Evolutionary conservation across 768 basidiomycete species (phyloP), one percentile per base, ranked within the genome.

Genomic region (Austroboletus festivus): DNA sequence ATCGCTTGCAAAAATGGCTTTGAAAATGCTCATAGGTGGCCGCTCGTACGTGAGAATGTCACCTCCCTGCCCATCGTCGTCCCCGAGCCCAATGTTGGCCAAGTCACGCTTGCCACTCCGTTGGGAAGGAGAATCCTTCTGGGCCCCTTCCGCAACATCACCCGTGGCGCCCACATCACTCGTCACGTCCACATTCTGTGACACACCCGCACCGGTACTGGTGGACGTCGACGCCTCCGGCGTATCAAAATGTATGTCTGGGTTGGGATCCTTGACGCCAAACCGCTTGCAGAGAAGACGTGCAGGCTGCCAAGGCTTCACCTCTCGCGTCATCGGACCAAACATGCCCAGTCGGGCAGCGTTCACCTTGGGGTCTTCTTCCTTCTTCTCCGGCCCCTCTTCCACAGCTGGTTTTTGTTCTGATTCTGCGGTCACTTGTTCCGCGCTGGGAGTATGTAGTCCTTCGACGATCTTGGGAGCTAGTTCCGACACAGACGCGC

Each of bases 1-100:
- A 51, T 92, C 91, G 68, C 89, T 93, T 11, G 93, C 94, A 64
- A 99, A 99, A 51, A 99, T 97, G 3, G 95, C 93, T 64, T 95
- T 96, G 76, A 98, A 99, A 38, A 98, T 82, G 60, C 93, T 88
- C 78, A 93, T 89, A 6, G 83, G 73, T 2, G 96, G 95, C 33
- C 88, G 79, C 57, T 89, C 75, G 65, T 97, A 94, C 0, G 89
- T 93, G 54, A 97, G 73, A 6, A 83, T 93, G 60, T 94, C 93
- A 31, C 78, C 70, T 0, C 93, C 94, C 63, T 96, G 94, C 23
- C 77, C 79, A 35, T 93, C 92, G 60, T 97, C 93, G 43, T 96
- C 93, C 20, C 93, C 95, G 38, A 96, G 68, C 0, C 94, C 94
- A 42, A 98, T 77, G 61, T 93, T 93, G 5, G 79, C 76, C 42